Evolutionary conservation across 106 monocot species (phyloP).

Genomic region (Apostasia shenzhenica): DNA sequence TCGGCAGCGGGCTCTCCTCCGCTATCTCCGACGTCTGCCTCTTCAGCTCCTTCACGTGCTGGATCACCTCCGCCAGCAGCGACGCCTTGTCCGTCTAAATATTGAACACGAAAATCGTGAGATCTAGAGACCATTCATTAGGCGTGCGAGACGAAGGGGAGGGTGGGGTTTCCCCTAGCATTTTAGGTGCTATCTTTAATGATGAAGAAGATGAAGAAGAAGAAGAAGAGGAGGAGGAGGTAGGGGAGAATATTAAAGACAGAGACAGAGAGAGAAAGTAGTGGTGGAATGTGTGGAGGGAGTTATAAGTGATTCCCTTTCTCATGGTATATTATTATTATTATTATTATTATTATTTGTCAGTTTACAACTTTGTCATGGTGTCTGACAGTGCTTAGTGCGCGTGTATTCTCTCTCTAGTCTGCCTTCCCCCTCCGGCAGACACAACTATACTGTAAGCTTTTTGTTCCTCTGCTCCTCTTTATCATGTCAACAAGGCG

Average conservation of each 20-base stretch:
- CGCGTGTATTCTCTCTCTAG: constrained; percentile 52
- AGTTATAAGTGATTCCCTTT: too few species aligned
- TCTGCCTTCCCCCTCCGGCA: constrained; percentile 15
- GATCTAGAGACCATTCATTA: not conserved
- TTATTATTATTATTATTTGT: too few species aligned
- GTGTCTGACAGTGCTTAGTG: constrained; percentile 28
- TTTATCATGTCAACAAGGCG: constrained; percentile 28
- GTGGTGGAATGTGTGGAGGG: not conserved
- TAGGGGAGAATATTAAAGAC: not conserved
- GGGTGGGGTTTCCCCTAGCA: not conserved
- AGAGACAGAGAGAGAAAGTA: too few species aligned
- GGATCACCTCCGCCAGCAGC: constrained; percentile 85
- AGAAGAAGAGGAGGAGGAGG: not conserved
- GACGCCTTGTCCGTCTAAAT: constrained; percentile 90
- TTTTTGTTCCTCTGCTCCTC: constrained; percentile 33
- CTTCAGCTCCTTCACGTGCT: constrained; percentile 86
- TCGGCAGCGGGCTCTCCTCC: constrained; percentile 62
- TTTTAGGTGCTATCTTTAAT: not conserved
- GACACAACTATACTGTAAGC: constrained; percentile 22
- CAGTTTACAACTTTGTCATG: not conserved
- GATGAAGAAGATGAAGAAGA: not conserved
- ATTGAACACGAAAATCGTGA: not conserved
- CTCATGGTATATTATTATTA: too few species aligned
- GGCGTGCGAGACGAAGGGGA: too few species aligned
- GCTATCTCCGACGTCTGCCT: constrained; percentile 75